Percentiles rank a stretch among this genome's conserved stretches.
phyloP scores from a whole-genome alignment of 78 protist species.

The Diacronema lutheri region DNA sequence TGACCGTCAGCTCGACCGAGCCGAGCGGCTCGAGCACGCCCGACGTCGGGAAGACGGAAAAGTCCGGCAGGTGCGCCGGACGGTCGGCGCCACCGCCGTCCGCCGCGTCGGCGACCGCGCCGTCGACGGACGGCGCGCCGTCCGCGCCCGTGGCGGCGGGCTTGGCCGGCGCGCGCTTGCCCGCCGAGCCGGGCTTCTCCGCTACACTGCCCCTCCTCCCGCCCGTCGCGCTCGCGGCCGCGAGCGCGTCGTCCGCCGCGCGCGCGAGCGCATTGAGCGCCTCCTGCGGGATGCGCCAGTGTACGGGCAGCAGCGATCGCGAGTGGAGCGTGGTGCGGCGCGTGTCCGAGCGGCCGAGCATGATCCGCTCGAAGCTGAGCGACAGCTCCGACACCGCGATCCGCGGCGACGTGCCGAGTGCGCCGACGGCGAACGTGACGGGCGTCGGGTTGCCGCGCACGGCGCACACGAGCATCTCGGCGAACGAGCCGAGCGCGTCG shows the following conservation, averaged over 20 bases:
- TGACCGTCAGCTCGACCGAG: neutral
- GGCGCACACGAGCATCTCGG: conserved; percentile 35
- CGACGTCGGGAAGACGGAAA: neutral
- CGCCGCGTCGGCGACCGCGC: neutral
- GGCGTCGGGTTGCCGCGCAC: conserved; percentile 64
- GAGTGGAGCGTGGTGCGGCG: neutral
- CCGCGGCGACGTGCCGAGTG: conserved; percentile 47
- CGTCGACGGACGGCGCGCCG: neutral
- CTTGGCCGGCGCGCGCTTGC: conserved; percentile 32
- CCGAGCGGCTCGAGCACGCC: conserved; percentile 20
- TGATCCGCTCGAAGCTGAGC: conserved; percentile 49
- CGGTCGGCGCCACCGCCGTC: too few species aligned
- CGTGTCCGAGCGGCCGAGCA: conserved; percentile 28
- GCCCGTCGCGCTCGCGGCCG: too few species aligned
- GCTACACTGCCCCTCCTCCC: too few species aligned
- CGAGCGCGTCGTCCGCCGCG: neutral
- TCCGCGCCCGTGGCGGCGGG: too few species aligned
- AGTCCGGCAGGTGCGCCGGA: neutral
- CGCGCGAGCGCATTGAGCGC: neutral
- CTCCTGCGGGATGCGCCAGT: neutral
- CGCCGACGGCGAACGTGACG: conserved; percentile 23
- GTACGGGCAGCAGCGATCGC: neutral
- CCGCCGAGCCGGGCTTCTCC: conserved; percentile 26
- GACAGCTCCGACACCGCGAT: neutral
- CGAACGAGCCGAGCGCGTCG: neutral